Percentiles rank a stretch among this genome's conserved stretches.
Evolutionary conservation across 345 rosid genomes (phyloP).

Genomic region (Aquilaria yunnanensis): DNA sequence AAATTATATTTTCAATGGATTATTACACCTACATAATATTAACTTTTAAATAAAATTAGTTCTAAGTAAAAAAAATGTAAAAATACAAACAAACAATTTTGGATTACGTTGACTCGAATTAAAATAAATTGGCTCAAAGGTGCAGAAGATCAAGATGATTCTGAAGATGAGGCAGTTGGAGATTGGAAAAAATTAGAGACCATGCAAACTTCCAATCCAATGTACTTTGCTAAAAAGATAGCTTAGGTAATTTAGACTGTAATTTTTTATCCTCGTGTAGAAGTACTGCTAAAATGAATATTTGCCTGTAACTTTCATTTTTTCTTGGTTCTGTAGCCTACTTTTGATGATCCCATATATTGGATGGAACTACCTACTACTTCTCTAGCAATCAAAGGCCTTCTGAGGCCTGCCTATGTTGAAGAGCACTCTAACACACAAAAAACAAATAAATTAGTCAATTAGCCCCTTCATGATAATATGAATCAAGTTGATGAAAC

Average conservation of each 20-base stretch:
- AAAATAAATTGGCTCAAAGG: constrained; percentile 13
- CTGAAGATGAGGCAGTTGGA: constrained; percentile 48
- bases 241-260: constrained; percentile 39
- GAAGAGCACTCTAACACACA: constrained; percentile 70
- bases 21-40: no score
- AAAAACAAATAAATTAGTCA: constrained; percentile 39
- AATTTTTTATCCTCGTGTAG: constrained; percentile 1
- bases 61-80: no score
- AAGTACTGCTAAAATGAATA: not conserved
- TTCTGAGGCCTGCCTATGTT: constrained; percentile 63
- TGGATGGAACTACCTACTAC: constrained; percentile 92
- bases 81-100: no score
- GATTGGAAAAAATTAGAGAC: constrained; percentile 94
- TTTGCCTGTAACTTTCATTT: constrained; percentile 12
- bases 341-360: constrained; percentile 69
- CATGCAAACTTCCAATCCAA: constrained; percentile 87
- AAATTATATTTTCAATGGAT: no score
- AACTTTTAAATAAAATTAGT: no score
- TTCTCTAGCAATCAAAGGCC: constrained; percentile 80
- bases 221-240: constrained; percentile 81
- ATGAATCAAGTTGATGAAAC: constrained; percentile 27
- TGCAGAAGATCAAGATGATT: constrained; percentile 47
- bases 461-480: constrained; percentile 19
- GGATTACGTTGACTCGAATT: no score
- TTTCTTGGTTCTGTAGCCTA: constrained; percentile 38